phyloP scores from a whole-genome alignment of 2,329 filamentous ascomycete genomes.

The Pseudodiploospora longispora region DNA sequence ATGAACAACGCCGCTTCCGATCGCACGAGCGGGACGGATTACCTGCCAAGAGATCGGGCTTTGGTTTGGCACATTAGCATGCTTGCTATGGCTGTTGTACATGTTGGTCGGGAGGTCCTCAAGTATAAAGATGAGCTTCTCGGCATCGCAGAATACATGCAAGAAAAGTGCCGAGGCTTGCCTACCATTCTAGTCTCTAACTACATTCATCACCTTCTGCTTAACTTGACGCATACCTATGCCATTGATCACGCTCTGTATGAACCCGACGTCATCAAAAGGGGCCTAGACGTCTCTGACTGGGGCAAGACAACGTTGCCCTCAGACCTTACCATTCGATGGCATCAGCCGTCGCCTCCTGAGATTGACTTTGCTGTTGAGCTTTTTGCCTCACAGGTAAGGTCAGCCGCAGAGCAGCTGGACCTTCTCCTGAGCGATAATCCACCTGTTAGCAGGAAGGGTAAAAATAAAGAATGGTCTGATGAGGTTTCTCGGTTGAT shows the following conservation, averaged over 20 bases:
- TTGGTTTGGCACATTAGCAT: slow-evolving; percentile 96
- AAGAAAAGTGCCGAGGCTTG: slow-evolving; percentile 86
- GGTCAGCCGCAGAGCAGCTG: slow-evolving; percentile 66
- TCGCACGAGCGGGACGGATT: slow-evolving; percentile 85
- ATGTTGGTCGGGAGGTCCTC: slow-evolving; percentile 84
- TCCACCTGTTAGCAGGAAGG: slow-evolving; percentile 78
- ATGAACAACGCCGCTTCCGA: slow-evolving; percentile 94
- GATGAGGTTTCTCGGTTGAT: slow-evolving; percentile 90
- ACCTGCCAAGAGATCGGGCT: slow-evolving; percentile 83
- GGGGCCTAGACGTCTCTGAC: slow-evolving; percentile 66
- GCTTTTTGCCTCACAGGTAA: slow-evolving; percentile 77
- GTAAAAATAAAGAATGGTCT: slow-evolving; percentile 97
- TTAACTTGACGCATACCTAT: slow-evolving; percentile 92
- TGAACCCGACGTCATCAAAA: slow-evolving; percentile 64
- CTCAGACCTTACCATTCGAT: slow-evolving; percentile 71
- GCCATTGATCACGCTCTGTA: slow-evolving; percentile 84
- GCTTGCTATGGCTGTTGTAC: slow-evolving; percentile 95
- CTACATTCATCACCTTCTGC: slow-evolving; percentile 89
- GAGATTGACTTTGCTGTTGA: slow-evolving; percentile 87
- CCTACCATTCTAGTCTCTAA: slow-evolving; percentile 96
- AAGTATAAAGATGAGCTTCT: slow-evolving; percentile 84
- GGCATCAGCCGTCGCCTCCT: slow-evolving; percentile 74
- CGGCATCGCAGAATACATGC: slow-evolving; percentile 91
- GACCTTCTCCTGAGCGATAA: slow-evolving; percentile 72
- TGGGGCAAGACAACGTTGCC: slow-evolving; percentile 79